Base-by-base conservation (phyloP, 139 green algal species). In the Auxenochlorella pyrenoidosa region DNA sequence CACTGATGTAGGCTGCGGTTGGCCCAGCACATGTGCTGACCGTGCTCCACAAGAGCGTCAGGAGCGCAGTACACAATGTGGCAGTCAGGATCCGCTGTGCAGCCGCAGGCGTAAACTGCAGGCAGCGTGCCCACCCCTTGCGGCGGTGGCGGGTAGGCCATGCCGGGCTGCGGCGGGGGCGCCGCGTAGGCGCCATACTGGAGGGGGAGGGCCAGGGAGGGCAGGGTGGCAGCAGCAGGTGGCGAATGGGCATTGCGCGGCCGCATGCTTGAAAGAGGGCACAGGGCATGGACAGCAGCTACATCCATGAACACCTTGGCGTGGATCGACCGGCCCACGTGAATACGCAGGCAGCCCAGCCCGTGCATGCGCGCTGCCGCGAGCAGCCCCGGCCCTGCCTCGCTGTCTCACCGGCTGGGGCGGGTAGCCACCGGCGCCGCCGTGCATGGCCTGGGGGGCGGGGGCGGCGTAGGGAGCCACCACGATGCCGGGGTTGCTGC, bases 381-480 rank as follows among this genome's bases (percentile, higher is more conserved):
- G 6, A 54, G 10, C 47, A 54, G 47, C 47, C 6, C 47, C 10
- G 47, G 8, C 47, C 47, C 36, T 47, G 34, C 70, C 70, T 12
- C 0, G 13, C 47, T 51, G 5, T n/a, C 47, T 78, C 65, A 66
- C 81, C 41, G 71, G 70, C 83, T 90, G 75, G 22, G 83, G 76
- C 85, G 79, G 77, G 65, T 80, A 79, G 65, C 30, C 81, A 40
- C 41, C 76, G 34, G 44, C 80, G 44, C 38, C 77, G 59, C 38
- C 58, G 32, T 83, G 75, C 89, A 92, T 92, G 51, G 73, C 59
- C 86, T 92, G 89, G 10, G 77, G 79, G 1, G 59, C n/a, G 21
- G 89, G 89, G 3, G 89, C 90, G 58, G 90, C 82, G 54, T 93
- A 93, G 59, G 91, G 92, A 26, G 86, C 75, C 0, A 78, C 47